Conservation (phyloP, 2,329 filamentous ascomycete genomes). For the Pyrenophora graminea region DNA sequence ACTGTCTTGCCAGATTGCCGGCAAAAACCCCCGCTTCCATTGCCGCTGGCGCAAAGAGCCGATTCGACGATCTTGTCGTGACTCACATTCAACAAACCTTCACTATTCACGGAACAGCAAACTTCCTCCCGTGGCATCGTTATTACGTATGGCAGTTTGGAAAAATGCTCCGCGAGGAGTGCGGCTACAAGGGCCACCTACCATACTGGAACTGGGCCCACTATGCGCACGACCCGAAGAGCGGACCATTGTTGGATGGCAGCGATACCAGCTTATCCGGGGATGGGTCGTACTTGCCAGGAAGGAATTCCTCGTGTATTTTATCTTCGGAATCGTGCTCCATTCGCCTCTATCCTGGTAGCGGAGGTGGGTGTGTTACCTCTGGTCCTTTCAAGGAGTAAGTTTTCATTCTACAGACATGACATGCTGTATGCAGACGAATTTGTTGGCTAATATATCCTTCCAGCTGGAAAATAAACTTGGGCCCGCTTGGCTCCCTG, state of each 20-base stretch:
- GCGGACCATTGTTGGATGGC: constrained; percentile 61
- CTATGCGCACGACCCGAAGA: constrained; percentile 49
- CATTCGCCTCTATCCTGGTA: constrained; percentile 40
- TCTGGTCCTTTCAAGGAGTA: constrained; percentile 57
- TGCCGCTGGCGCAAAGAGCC: constrained; percentile 32
- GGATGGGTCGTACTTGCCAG: constrained; percentile 47
- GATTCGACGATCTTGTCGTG: constrained; percentile 42
- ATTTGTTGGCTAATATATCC: too few species aligned
- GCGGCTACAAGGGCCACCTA: constrained; percentile 47
- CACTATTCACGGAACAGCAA: constrained; percentile 36
- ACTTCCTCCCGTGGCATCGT: constrained; percentile 47
- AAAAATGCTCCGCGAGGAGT: constrained; percentile 47
- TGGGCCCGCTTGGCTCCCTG: constrained; percentile 52
- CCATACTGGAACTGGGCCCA: constrained; percentile 60
- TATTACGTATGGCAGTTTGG: constrained; percentile 50
- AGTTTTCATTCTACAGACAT: background rate
- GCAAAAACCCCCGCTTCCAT: constrained; percentile 26
- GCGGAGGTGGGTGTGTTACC: constrained; percentile 60
- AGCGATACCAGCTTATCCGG: constrained; percentile 53
- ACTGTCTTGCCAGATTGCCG: constrained; percentile 33
- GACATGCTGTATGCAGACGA: too few species aligned
- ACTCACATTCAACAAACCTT: constrained; percentile 39
- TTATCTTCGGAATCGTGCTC: constrained; percentile 13
- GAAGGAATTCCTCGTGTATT: constrained; percentile 35
- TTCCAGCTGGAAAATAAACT: constrained; percentile 42